phyloP scores from a whole-genome alignment of 1,284 basidiomycete species.

The Marasmius oreades region DNA sequence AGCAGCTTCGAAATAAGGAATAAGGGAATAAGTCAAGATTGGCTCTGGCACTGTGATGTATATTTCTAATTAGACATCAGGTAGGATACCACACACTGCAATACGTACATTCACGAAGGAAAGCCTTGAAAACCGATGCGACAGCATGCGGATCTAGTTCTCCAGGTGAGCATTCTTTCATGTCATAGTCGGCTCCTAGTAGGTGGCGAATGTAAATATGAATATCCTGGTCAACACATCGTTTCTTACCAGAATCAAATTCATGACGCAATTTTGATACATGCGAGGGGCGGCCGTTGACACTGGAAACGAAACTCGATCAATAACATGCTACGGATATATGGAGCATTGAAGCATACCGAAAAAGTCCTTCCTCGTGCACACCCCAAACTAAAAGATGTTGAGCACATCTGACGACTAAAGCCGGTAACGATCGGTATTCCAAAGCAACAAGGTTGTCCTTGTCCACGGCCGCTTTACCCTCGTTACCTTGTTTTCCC shows the following conservation, averaged over 20 bases:
- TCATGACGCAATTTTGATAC: conserved; percentile 70
- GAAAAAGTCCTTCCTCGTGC: conserved; percentile 81
- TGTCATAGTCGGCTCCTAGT: conserved; percentile 79
- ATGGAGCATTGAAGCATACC: conserved; percentile 40
- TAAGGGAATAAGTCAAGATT: conserved; percentile 67
- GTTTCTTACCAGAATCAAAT: conserved; percentile 73
- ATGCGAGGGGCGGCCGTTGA: conserved; percentile 75
- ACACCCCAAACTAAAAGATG: conserved; percentile 78
- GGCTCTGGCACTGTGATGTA: conserved; percentile 69
- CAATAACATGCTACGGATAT: conserved; percentile 1
- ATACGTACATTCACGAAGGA: conserved; percentile 72
- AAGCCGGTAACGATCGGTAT: conserved; percentile 59
- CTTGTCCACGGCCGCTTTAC: conserved; percentile 23
- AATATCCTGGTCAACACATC: conserved; percentile 14
- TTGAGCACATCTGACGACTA: conserved; percentile 76
- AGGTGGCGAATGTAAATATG: conserved; percentile 6
- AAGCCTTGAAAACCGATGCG: conserved; percentile 81
- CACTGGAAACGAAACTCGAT: conserved; percentile 37
- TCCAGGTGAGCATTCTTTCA: conserved; percentile 69
- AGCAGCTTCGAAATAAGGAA: conserved; percentile 74
- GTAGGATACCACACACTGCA: conserved; percentile 1
- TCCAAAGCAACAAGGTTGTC: conserved; percentile 40
- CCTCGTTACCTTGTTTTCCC: conserved; percentile 22
- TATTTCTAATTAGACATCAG: conserved; percentile 2
- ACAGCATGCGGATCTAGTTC: conserved; percentile 92